phyloP scores from a whole-genome alignment of 305 asterid species.

The Salvia sclarea region DNA sequence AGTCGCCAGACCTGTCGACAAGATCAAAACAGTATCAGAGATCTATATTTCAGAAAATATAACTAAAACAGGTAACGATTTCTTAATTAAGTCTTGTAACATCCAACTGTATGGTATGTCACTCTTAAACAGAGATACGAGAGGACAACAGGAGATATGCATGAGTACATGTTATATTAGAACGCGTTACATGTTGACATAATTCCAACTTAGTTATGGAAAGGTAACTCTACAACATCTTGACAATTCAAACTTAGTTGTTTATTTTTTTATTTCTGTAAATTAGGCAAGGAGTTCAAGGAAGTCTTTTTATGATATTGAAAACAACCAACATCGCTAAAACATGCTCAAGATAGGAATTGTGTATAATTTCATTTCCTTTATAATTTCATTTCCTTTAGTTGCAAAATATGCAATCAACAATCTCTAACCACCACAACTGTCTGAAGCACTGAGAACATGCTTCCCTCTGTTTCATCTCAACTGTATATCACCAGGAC shows the following conservation, averaged over 20 bases:
- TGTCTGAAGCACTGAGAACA: background rate
- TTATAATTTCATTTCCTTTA: background rate
- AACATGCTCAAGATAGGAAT: background rate
- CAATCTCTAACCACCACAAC: constrained; percentile 8
- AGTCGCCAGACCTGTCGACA: constrained; percentile 75
- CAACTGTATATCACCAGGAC: background rate
- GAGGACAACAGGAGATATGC: background rate
- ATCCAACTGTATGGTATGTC: background rate
- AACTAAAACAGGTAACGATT: background rate
- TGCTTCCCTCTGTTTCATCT: constrained; percentile 1
- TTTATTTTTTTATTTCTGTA: background rate
- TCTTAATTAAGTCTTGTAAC: background rate
- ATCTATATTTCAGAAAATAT: constrained; percentile 14
- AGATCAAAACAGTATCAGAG: constrained; percentile 31
- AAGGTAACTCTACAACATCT: background rate
- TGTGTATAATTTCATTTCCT: background rate
- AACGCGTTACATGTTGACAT: background rate
- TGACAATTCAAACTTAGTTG: background rate
- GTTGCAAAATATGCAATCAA: background rate
- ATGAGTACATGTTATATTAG: background rate
- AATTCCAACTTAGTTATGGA: background rate
- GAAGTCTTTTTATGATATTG: background rate
- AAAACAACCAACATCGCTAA: background rate
- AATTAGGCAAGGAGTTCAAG: constrained; percentile 4
- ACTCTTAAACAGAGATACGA: constrained; percentile 1